Base-by-base conservation (phyloP, 2,329 filamentous ascomycete genomes). In the Fusarium hostae region DNA sequence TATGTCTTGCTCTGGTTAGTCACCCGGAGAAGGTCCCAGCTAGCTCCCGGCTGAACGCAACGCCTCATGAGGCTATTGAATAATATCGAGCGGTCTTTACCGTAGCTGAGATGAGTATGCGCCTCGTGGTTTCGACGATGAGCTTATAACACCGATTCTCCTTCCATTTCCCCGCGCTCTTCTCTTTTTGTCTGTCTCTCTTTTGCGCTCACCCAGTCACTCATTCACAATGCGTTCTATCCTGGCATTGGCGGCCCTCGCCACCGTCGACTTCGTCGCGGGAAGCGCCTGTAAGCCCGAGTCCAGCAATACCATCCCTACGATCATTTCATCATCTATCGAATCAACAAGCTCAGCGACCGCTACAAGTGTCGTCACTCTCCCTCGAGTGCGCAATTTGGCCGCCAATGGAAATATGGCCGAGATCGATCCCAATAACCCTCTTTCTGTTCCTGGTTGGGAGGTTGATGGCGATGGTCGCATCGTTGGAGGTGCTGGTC, bases 381-480 rank as follows among this genome's bases (percentile, higher is more conserved):
- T 55, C 8, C 34, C 61, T 3, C 15, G 28, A 11, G 61, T 64
- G 11, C 59, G 45, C 8, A 64, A 64, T 15, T 2, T 64, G 20
- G 61, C 59, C 2, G 8, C 41, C 11, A 64, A 64, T 9, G 61
- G 61, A n/a, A 64, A 64, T 8, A 64, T 64, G 61, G 61, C 39
- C 3, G 61, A 64, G 8, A 13, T 64, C 3, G 45, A 64, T 4
- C 45, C 59, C 2, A 26, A 6, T 10, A 30, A 55, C 16, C 58
- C 45, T 28, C 61, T 63, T 1, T 24, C 41, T 1, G 45, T 64
- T 3, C 61, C 61, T 1, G 45, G 52, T 9, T 64, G 61, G 61
- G 61, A 64, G 0, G 45, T 63, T 3, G 41, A 39, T 1, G 61
- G 61, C 2, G 61, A 64, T 13, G 61, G 45, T 10, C 61, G 61